Evolutionary conservation across 148 eudicot genomes (phyloP).

Genomic region (Arctostaphylos glauca): DNA sequence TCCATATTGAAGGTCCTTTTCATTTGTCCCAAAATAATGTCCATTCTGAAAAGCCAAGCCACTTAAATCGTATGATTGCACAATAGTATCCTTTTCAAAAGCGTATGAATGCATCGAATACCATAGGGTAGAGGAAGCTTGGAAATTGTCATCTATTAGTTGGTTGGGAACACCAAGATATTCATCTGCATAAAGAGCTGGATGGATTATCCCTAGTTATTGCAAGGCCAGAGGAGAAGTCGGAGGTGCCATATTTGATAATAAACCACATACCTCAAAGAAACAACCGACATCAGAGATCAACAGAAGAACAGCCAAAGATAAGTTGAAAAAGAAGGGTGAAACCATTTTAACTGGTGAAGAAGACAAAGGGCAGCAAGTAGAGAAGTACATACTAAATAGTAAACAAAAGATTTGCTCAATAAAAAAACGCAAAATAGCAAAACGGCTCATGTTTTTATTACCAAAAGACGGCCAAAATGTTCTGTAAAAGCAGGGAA

Average conservation of each 20-base stretch:
- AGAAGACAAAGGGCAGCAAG: background rate
- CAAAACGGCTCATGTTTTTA: background rate
- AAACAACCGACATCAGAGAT: background rate
- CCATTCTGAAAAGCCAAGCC: background rate
- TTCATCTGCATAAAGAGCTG: background rate
- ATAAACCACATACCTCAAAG: background rate
- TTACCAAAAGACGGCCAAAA: background rate
- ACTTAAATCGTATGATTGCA: background rate
- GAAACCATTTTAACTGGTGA: background rate
- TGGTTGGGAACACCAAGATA: background rate
- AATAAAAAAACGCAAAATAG: background rate
- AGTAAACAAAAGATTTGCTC: background rate
- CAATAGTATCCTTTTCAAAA: background rate
- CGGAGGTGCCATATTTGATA: background rate
- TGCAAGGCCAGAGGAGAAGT: background rate
- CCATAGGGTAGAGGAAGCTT: background rate
- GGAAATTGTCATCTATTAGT: background rate
- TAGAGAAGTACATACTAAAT: background rate
- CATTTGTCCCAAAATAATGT: background rate
- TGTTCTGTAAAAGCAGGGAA: background rate
- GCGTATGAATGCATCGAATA: background rate
- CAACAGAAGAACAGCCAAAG: background rate
- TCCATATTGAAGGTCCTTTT: background rate
- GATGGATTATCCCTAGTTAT: background rate
- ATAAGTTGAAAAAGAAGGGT: background rate